These are phyloP conservation scores for Rosa multiflora DNA, from an alignment of 306 rosid species.

Conservation along the genomic window DNA sequence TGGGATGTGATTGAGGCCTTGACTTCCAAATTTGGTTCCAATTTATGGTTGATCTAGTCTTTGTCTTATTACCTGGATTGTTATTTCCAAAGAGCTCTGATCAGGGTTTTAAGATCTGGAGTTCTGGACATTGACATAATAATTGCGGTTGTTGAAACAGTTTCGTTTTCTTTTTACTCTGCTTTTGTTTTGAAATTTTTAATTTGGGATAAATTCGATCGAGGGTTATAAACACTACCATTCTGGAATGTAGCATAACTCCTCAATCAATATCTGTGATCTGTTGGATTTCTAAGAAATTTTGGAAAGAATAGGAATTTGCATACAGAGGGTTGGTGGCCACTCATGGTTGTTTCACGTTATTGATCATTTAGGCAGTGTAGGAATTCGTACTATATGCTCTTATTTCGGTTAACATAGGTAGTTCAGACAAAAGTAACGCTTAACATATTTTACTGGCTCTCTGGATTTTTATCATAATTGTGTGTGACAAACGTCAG, in stretches of 20 bases:
- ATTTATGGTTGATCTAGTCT: conserved; percentile 16
- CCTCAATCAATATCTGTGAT: background rate
- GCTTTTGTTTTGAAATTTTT: background rate
- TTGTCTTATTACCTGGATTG: conserved; percentile 1
- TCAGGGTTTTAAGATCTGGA: conserved; percentile 13
- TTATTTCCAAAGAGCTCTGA: conserved; percentile 16
- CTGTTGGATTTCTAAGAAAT: conserved; percentile 2
- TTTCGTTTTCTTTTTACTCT: background rate
- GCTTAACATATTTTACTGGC: background rate
- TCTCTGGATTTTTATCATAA: conserved; percentile 11
- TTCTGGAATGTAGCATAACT: background rate
- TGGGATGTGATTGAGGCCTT: conserved; percentile 21
- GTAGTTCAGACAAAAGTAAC: background rate
- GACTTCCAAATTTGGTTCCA: conserved; percentile 19
- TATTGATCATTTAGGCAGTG: background rate
- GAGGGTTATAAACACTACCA: background rate
- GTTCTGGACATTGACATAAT: background rate
- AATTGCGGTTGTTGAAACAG: background rate
- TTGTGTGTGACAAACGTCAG: conserved; percentile 14
- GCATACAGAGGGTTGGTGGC: background rate
- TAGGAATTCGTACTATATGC: background rate
- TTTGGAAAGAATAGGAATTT: background rate
- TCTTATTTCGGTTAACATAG: background rate
- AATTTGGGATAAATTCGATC: background rate
- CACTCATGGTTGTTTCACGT: background rate